A percentile compares a stretch with the other conserved stretches of the same genome.
phyloP scores from a whole-genome alignment of 257 asterid genomes.

The Voacanga thouarsii region DNA sequence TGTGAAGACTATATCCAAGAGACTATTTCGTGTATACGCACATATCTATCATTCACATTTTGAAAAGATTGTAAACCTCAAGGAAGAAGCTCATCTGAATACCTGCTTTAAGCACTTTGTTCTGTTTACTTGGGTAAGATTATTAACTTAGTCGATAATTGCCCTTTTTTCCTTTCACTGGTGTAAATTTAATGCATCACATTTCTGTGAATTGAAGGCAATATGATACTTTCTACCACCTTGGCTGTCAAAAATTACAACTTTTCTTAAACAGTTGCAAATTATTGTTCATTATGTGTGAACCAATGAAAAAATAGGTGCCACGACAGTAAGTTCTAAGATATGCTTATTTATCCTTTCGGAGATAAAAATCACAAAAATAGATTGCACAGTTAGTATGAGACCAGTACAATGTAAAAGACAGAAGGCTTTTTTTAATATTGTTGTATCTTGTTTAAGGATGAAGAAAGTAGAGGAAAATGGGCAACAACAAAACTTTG shows the following conservation, averaged over 20 bases:
- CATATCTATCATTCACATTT: constrained; percentile 83
- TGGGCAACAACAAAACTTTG: neutral
- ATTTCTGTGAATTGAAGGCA: neutral
- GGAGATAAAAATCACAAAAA: too few species aligned
- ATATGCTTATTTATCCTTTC: too few species aligned
- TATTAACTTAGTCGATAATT: neutral
- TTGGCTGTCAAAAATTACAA: neutral
- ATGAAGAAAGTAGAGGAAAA: neutral
- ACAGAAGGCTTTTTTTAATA: too few species aligned
- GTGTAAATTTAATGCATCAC: neutral
- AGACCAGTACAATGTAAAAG: too few species aligned
- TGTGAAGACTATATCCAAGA: constrained; percentile 75
- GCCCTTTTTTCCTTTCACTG: neutral
- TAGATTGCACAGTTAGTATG: too few species aligned
- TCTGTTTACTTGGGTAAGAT: constrained; percentile 69
- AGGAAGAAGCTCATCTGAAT: constrained; percentile 83
- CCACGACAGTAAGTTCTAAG: too few species aligned
- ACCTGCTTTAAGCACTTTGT: constrained; percentile 84
- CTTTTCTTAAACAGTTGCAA: neutral
- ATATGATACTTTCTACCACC: neutral
- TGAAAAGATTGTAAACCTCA: constrained; percentile 67
- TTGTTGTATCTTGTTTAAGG: too few species aligned
- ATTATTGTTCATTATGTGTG: neutral
- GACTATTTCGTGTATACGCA: constrained; percentile 78
- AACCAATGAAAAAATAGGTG: neutral